Evolutionary conservation across 2,329 filamentous ascomycete species (phyloP), one percentile per base, ranked within the genome.

Genomic region (Colletotrichum sp.): DNA sequence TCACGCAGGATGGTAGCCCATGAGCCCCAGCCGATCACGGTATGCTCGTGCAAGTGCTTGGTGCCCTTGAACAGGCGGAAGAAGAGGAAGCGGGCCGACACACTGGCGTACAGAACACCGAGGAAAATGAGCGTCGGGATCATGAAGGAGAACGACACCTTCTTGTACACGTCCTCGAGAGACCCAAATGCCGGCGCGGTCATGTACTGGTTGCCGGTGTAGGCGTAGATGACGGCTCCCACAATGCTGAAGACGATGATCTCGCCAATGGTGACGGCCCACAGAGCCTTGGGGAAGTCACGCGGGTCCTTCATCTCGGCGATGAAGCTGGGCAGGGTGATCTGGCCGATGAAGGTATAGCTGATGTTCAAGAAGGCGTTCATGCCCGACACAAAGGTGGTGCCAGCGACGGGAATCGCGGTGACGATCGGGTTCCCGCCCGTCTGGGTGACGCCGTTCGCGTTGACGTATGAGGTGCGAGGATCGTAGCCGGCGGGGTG

Each of bases 271-370:
- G 96, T 98, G 77, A 98, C 96, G 3, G 93, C 94, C 92, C 95
- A 98, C 2, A 98, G 91, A 3, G 96, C 95, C 86, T 98, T 98
- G 80, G 95, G 95, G 82, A 98, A 98, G 79, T 98, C 96, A 0
- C 85, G 83, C 3, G 91, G 91, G 32, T 93, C 89, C 73, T 88
- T 94, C 96, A 98, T 98, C 85, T 98, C 96, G 5, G 96, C 96
- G 78, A 98, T 98, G 87, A 98, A 98, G 80, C 94, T 96, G 1
- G 96, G 96, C 16, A 98, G 89, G 0, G 96, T 98, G 80, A 98
- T 98, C 83, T 98, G 96, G 0, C 96, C 96, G 79, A 98, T 98
- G 82, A 98, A 98, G 1, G 96, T 98, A 84, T 98, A 98, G 85
- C 93, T 95, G 82, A 98, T 98, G 85, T 98, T 98, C 83, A 98